Conservation (phyloP, 2,329 filamentous ascomycete genomes). For the Talaromyces sp. region DNA sequence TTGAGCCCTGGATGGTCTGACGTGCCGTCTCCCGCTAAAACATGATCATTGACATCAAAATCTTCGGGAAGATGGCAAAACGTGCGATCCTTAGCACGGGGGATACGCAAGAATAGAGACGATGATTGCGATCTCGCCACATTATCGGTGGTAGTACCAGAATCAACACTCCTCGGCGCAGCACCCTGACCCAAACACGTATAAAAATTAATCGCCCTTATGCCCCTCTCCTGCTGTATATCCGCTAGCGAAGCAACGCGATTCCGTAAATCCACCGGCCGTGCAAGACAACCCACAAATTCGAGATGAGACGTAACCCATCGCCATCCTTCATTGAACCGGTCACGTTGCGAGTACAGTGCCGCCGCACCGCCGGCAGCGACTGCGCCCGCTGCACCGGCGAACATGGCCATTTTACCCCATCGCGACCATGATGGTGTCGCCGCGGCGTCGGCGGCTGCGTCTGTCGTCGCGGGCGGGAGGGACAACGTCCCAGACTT, state of each 20-base stretch:
- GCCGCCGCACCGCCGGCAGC: conserved; percentile 79
- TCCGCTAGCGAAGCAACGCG: conserved; percentile 67
- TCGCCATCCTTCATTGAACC: conserved; percentile 68
- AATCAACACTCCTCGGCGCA: conserved; percentile 21
- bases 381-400: conserved; percentile 75
- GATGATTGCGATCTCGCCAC: conserved; percentile 8
- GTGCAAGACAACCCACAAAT: conserved; percentile 85
- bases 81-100: conserved; percentile 63
- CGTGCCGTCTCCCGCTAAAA: conserved; percentile 24
- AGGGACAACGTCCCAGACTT: conserved; percentile 24
- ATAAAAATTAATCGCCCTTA: conserved; percentile 85
- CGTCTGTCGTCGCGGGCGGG: conserved; percentile 31
- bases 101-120: conserved; percentile 24
- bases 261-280: conserved; percentile 75
- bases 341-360: conserved; percentile 79
- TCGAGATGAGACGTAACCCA: conserved; percentile 91
- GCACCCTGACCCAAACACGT: conserved; percentile 74
- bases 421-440: conserved; percentile 67
- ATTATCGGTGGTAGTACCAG: conserved; percentile 23
- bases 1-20: conserved; percentile 38
- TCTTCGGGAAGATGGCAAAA: conserved; percentile 79
- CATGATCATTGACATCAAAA: conserved; percentile 30
- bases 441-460: conserved; percentile 46
- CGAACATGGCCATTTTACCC: conserved; percentile 81
- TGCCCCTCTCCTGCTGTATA: conserved; percentile 60